Base-by-base conservation (phyloP, 805 yeast species). In the Brettanomyces bruxellensis region DNA sequence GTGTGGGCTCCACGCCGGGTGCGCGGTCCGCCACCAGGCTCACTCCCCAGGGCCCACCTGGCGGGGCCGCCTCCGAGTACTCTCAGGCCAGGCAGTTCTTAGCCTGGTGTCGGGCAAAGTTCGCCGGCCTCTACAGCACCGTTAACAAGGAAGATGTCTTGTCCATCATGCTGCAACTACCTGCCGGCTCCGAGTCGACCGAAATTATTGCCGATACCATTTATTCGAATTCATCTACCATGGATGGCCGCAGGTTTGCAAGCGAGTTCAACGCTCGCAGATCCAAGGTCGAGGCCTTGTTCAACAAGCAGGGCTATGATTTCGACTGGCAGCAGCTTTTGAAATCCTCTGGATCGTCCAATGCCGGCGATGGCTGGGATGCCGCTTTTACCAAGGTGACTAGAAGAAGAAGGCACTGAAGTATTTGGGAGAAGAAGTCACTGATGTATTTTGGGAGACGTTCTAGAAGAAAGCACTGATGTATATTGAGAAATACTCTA, bases 241-340 rank as follows among this genome's bases (percentile, higher is more conserved):
- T 91, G 85, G 96, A 93, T 62, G 98, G 98, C 24, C 81, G 96
- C 60, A 75, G 95, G 53, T 91, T 90, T 70, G 96, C 99, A 0
- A 77, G 75, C 47, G 99, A 93, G 59, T 93, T 93, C 62, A 71
- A 83, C 60, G 84, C 82, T 65, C 80, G 85, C 60, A 82, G 93
- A 59, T 75, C 73, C 49, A 73, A 70, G 43, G 90, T 87, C 47
- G 97, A 89, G 56, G 74, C 59, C 37, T 63, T 64, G 42, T 73
- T 76, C 48, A 72, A 76, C 9, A 49, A 53, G 25, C 60, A 66
- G 25, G 68, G 65, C 32, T 66, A 69, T 46, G 70, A 65, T 7
- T 70, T 77, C 53, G 72, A 80, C 38, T 89, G 96, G 96, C 71
- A 75, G 43, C 84, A 81, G 49, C 93, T 90, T 3, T 34, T 64